phyloP scores from a whole-genome alignment of 768 basidiomycete genomes.

The Porpolomopsis calyptriformis region DNA sequence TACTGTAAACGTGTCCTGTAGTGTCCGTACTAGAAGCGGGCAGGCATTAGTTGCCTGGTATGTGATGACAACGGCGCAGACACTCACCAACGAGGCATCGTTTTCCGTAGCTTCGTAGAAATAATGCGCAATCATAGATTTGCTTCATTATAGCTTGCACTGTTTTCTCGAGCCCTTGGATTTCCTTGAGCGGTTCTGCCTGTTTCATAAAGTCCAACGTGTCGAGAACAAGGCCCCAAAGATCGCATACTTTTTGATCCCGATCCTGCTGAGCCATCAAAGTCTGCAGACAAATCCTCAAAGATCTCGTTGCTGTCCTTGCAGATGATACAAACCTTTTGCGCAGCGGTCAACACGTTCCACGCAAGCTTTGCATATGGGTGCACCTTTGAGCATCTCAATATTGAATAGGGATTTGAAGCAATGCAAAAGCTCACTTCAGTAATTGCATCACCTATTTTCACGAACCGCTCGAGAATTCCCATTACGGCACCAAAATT shows the following conservation, averaged over 20 bases:
- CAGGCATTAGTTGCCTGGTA: neutral
- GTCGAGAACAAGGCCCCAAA: neutral
- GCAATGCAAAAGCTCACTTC: neutral
- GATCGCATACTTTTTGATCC: neutral
- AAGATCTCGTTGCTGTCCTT: neutral
- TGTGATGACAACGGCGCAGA: neutral
- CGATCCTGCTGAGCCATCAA: neutral
- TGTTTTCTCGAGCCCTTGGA: neutral
- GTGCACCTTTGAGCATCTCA: neutral
- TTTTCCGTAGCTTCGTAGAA: neutral
- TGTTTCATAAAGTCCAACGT: constrained; percentile 1
- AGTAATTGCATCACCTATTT: neutral
- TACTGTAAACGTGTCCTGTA: constrained; percentile 1
- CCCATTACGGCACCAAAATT: neutral
- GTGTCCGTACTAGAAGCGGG: neutral
- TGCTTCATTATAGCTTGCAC: neutral
- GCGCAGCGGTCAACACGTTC: neutral
- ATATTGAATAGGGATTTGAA: neutral
- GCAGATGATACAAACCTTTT: neutral
- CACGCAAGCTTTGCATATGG: constrained; percentile 3
- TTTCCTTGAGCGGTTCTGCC: neutral
- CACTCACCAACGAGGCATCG: neutral
- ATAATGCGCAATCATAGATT: neutral
- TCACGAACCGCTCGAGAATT: neutral
- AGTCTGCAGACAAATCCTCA: neutral